phyloP scores from a whole-genome alignment of 257 asterid genomes.

The Solanum okadae region DNA sequence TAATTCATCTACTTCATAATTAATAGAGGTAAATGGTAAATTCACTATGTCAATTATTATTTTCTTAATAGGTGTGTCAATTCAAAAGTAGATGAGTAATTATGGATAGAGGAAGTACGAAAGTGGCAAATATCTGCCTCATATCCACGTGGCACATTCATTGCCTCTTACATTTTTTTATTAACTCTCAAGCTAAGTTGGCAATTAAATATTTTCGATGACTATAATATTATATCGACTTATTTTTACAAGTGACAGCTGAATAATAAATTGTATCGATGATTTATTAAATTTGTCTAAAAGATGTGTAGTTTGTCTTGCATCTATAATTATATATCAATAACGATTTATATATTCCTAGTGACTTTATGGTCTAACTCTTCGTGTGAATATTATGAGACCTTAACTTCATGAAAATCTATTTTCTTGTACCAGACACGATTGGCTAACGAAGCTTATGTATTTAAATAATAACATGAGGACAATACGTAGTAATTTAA shows the following conservation, averaged over 20 bases:
- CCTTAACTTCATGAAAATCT: background rate
- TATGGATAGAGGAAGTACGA: rapidly evolving
- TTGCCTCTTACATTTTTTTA: background rate
- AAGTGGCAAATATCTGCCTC: background rate
- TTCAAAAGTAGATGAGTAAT: too few relatives aligned
- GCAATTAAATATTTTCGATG: too few relatives aligned
- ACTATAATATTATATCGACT: background rate
- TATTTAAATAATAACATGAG: background rate
- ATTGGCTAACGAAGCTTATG: background rate
- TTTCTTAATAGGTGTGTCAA: too few relatives aligned
- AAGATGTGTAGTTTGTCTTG: background rate
- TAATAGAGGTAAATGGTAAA: too few relatives aligned
- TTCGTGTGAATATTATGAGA: background rate
- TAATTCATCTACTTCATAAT: too few relatives aligned
- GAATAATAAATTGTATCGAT: too few relatives aligned
- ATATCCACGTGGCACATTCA: background rate
- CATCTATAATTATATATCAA: background rate
- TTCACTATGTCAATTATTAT: too few relatives aligned
- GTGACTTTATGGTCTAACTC: background rate
- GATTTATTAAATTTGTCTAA: too few relatives aligned
- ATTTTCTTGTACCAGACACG: background rate
- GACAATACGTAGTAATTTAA: background rate
- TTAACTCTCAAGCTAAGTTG: background rate
- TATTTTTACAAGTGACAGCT: background rate
- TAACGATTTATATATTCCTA: background rate